phyloP scores from a whole-genome alignment of 441 rosid species.

The Populus hybrid region DNA sequence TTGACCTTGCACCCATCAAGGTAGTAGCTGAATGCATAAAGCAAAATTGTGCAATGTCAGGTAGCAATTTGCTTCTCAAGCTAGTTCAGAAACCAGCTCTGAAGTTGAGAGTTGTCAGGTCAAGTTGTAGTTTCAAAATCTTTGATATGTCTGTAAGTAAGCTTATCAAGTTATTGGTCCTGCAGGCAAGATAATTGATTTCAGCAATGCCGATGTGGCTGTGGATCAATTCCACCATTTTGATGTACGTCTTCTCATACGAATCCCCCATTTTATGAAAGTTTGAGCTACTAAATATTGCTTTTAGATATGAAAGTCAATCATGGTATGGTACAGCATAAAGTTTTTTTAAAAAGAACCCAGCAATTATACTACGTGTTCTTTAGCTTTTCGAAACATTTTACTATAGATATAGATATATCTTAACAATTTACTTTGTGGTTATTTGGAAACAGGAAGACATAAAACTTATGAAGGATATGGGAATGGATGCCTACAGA shows the following conservation, averaged over 20 bases:
- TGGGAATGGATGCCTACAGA: constrained; percentile 41
- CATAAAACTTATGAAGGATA: constrained; percentile 31
- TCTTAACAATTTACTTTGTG: neutral
- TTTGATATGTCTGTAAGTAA: neutral
- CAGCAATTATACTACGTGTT: neutral
- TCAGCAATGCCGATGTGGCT: constrained; percentile 81
- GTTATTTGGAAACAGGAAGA: constrained; percentile 26
- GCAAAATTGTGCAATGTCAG: neutral
- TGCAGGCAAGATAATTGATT: constrained; percentile 60
- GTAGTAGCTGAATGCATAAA: neutral
- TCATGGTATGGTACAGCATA: neutral
- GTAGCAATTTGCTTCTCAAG: neutral
- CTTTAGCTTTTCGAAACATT: neutral
- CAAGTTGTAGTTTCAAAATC: neutral
- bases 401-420: too few relatives aligned
- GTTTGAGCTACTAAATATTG: neutral
- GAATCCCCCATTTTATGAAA: neutral
- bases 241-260: constrained; percentile 32
- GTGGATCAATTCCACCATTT: constrained; percentile 88
- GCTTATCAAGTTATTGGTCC: neutral
- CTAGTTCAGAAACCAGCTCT: neutral
- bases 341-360: too few relatives aligned
- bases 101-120: neutral
- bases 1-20: neutral
- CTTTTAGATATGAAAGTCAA: neutral